Evolutionary conservation across 306 rosid species (phyloP).

Genomic region (Vicia sativa): DNA sequence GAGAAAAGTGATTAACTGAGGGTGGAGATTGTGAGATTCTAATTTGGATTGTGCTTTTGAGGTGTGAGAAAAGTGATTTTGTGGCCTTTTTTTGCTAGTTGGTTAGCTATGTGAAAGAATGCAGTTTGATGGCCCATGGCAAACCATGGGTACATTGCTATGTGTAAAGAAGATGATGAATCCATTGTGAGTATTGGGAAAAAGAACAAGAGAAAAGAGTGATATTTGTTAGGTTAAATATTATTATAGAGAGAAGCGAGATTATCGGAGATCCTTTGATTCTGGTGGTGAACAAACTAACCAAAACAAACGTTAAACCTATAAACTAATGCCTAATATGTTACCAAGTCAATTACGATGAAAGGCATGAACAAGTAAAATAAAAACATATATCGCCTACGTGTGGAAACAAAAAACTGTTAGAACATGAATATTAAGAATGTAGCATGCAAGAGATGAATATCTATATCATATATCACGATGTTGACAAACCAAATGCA

Average conservation of each 20-base stretch:
- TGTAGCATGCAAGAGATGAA: too few relatives aligned
- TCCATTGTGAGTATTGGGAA: background rate
- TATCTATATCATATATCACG: too few relatives aligned
- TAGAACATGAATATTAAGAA: too few relatives aligned
- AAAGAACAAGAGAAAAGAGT: too few relatives aligned
- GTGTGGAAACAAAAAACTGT: too few relatives aligned
- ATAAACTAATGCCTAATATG: too few relatives aligned
- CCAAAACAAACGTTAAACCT: background rate
- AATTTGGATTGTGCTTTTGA: constrained; percentile 29
- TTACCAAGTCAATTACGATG: too few relatives aligned
- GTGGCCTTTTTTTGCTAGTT: constrained; percentile 42
- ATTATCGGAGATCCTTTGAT: background rate
- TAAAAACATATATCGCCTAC: too few relatives aligned
- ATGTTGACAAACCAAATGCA: too few relatives aligned
- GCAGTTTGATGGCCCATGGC: constrained; percentile 45
- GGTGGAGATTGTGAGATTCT: constrained; percentile 34
- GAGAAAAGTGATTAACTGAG: constrained; percentile 34
- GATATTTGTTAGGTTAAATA: too few relatives aligned
- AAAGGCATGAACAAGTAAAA: too few relatives aligned
- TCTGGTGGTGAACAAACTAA: background rate
- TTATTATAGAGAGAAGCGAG: background rate
- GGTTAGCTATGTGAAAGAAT: constrained; percentile 42
- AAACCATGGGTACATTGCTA: constrained; percentile 44
- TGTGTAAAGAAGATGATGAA: constrained; percentile 32
- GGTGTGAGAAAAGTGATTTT: constrained; percentile 43